phyloP scores from a whole-genome alignment of 1,284 basidiomycete species.

The Vanrija humicola region DNA sequence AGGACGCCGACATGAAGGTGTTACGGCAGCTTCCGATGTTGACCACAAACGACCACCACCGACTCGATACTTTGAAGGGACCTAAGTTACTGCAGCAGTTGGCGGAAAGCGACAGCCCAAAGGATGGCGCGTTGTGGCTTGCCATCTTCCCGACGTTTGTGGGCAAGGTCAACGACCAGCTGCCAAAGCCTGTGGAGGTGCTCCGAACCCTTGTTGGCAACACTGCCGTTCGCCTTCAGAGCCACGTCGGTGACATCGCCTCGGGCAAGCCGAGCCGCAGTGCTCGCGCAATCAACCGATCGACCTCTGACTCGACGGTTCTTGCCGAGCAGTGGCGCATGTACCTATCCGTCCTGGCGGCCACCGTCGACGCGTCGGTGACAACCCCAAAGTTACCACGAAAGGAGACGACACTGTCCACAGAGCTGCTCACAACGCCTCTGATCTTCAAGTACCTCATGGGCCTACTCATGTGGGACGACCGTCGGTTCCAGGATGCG shows the following conservation, averaged over 20 bases:
- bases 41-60: conserved; percentile 28
- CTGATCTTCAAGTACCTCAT: conserved; percentile 81
- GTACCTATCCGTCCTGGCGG: conserved; percentile 77
- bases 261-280: conserved; percentile 10
- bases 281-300: conserved; percentile 5
- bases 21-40: conserved; percentile 36
- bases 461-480: conserved; percentile 81
- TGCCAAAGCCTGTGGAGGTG: conserved; percentile 45
- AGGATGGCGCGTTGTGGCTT: conserved; percentile 50
- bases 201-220: conserved; percentile 44
- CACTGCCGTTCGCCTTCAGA: conserved; percentile 48
- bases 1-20: conserved; percentile 35
- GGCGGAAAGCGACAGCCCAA: conserved; percentile 48
- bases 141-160: conserved; percentile 48
- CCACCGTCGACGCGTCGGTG: conserved; percentile 53
- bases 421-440: conserved; percentile 55
- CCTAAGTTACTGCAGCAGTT: conserved; percentile 34
- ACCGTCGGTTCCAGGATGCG: conserved; percentile 74
- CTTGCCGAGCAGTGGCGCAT: conserved; percentile 81
- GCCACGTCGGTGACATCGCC: conserved; percentile 45
- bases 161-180: conserved; percentile 37
- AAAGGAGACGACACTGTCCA: conserved; percentile 50
- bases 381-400: conserved; percentile 54
- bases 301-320: conserved; percentile 57
- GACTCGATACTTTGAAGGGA: conserved; percentile 32